Conservation (phyloP, 345 rosid genomes). For the Durio zibethinus region DNA sequence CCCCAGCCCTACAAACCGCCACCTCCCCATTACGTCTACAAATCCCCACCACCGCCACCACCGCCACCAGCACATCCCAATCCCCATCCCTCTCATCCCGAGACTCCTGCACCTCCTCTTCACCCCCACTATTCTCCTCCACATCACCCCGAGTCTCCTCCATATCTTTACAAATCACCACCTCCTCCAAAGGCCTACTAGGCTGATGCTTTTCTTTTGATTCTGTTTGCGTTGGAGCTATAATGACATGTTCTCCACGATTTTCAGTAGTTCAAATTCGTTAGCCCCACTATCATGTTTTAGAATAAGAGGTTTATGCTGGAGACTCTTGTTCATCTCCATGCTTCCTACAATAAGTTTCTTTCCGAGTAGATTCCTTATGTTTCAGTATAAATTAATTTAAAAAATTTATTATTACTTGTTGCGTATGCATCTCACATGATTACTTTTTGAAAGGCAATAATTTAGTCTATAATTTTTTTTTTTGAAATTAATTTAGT, state of each 20-base stretch:
- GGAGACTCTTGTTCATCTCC: no score
- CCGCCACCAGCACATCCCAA: not conserved
- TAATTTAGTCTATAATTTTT: not conserved
- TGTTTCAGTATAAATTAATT: not conserved
- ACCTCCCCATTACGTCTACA: not conserved
- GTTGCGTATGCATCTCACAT: not conserved
- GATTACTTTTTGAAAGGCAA: not conserved
- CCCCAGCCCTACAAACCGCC: not conserved
- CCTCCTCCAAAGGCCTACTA: conserved; percentile 12
- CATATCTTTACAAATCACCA: not conserved
- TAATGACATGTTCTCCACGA: not conserved
- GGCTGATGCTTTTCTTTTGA: not conserved
- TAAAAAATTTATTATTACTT: not conserved
- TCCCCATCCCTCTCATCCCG: not conserved
- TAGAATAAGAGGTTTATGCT: not conserved
- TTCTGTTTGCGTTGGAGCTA: not conserved
- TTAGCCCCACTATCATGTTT: not conserved
- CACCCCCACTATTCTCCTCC: not conserved
- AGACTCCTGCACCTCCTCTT: not conserved
- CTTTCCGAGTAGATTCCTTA: not conserved
- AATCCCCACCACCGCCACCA: not conserved
- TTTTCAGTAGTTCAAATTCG: not conserved
- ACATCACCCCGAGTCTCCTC: not conserved
- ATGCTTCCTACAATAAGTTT: not conserved
- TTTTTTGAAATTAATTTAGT: not conserved